phyloP scores from a whole-genome alignment of 169 alveolate genomes.

The Plasmodium cynomolgi region DNA sequence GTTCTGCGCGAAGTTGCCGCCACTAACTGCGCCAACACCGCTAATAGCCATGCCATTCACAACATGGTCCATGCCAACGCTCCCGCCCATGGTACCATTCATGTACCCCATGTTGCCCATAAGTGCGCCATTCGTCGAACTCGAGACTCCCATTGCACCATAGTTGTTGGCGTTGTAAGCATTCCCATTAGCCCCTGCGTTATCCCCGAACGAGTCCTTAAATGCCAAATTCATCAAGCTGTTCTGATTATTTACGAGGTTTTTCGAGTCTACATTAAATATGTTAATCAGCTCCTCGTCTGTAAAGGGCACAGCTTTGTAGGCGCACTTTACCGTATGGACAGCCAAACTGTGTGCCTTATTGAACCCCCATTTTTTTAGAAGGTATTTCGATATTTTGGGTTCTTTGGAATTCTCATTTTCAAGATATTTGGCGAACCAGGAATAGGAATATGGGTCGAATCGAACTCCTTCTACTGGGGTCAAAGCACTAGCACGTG shows the following conservation, averaged over 20 bases:
- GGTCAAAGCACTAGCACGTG: conserved; percentile 65
- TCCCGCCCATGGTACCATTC: background rate
- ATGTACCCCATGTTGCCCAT: conserved; percentile 18
- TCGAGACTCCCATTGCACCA: background rate
- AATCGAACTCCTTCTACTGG: conserved; percentile 72
- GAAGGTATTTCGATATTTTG: conserved; percentile 45
- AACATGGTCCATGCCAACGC: background rate
- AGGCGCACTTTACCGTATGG: conserved; percentile 68
- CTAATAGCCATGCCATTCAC: background rate
- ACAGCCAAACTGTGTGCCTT: conserved; percentile 73
- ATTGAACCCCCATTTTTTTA: conserved; percentile 74
- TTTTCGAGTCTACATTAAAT: conserved; percentile 59
- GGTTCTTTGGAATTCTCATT: conserved; percentile 73
- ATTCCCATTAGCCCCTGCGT: background rate
- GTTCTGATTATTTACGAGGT: conserved; percentile 27
- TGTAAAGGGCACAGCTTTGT: conserved; percentile 66
- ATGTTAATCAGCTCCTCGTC: conserved; percentile 54
- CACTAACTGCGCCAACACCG: background rate
- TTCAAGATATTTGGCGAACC: conserved; percentile 72
- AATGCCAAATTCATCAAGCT: conserved; percentile 26
- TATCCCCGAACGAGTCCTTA: conserved; percentile 4
- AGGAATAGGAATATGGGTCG: conserved; percentile 68
- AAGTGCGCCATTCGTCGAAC: background rate
- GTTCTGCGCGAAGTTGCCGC: background rate
- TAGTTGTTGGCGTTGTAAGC: background rate